These are phyloP conservation scores for Chrysosporium queenslandicum DNA, from an alignment of 2,329 filamentous ascomycete species.

Conservation along the genomic window DNA sequence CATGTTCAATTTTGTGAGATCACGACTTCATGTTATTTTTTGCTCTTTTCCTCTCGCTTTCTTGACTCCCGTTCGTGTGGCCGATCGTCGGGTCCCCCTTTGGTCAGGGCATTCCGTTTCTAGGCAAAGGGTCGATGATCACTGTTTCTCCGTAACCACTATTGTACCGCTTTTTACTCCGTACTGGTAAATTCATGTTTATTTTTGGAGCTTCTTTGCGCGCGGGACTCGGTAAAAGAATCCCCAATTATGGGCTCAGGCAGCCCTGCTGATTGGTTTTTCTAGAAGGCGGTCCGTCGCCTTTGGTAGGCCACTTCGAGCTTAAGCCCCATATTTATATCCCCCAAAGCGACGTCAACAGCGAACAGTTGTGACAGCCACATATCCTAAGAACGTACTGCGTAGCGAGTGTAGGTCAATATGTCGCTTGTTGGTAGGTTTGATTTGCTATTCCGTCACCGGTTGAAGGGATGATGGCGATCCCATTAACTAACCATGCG, in stretches of 20 bases:
- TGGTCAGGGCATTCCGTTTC: background rate
- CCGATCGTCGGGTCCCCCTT: slow-evolving; percentile 1
- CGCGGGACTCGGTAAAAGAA: background rate
- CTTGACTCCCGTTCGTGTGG: background rate
- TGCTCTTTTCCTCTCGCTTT: slow-evolving; percentile 4
- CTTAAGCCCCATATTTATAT: background rate
- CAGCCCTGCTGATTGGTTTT: background rate
- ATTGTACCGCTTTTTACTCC: background rate
- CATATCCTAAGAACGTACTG: background rate
- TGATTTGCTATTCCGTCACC: background rate
- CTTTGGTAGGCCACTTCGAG: too few relatives aligned
- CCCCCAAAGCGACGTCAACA: background rate
- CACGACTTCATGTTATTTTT: background rate
- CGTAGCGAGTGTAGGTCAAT: background rate
- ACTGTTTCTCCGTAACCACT: background rate
- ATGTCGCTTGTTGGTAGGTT: background rate
- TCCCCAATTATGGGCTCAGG: background rate
- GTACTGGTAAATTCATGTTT: background rate
- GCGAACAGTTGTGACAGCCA: slow-evolving; percentile 8
- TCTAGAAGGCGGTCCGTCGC: background rate
- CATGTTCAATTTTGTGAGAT: background rate
- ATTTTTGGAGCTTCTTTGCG: background rate
- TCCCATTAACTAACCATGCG: background rate
- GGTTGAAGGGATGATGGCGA: background rate
- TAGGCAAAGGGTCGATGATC: background rate